Conservation (phyloP, 2,329 filamentous ascomycete species). For the Clathrospora elynae region DNA sequence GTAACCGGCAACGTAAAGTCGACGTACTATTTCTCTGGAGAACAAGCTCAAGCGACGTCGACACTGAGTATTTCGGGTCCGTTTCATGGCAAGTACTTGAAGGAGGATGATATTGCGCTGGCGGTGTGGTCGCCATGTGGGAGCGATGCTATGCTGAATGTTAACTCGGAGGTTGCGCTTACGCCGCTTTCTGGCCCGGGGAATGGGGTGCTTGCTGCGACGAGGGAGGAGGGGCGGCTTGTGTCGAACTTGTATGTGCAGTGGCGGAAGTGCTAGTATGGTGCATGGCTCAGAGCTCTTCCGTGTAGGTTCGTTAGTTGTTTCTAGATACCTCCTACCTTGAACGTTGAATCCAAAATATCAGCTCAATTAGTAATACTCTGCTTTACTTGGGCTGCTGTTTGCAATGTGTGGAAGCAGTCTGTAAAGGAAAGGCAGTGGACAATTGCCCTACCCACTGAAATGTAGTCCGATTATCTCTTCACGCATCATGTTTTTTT, state of each 20-base stretch:
- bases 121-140: slow-evolving; percentile 42
- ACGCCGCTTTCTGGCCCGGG: slow-evolving; percentile 28
- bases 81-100: slow-evolving; percentile 51
- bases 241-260: slow-evolving; percentile 36
- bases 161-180: slow-evolving; percentile 39
- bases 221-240: slow-evolving; percentile 35
- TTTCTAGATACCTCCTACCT: too few relatives aligned
- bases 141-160: slow-evolving; percentile 35
- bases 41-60: slow-evolving; percentile 32
- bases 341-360: too few relatives aligned
- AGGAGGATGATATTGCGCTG: slow-evolving; percentile 48
- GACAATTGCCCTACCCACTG: too few relatives aligned
- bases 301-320: too few relatives aligned
- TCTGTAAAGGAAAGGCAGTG: too few relatives aligned
- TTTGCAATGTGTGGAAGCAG: too few relatives aligned
- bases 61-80: slow-evolving; percentile 48
- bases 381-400: too few relatives aligned
- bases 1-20: slow-evolving; percentile 44
- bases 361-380: too few relatives aligned
- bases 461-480: too few relatives aligned
- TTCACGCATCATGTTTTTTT: too few relatives aligned
- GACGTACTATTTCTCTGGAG: slow-evolving; percentile 47
- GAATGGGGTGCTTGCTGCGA: slow-evolving; percentile 34
- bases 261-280: slow-evolving; percentile 42
- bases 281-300: too few relatives aligned